Evolutionary conservation across 148 eudicot genomes (phyloP).

Genomic region (Fagopyrum homotropicum): DNA sequence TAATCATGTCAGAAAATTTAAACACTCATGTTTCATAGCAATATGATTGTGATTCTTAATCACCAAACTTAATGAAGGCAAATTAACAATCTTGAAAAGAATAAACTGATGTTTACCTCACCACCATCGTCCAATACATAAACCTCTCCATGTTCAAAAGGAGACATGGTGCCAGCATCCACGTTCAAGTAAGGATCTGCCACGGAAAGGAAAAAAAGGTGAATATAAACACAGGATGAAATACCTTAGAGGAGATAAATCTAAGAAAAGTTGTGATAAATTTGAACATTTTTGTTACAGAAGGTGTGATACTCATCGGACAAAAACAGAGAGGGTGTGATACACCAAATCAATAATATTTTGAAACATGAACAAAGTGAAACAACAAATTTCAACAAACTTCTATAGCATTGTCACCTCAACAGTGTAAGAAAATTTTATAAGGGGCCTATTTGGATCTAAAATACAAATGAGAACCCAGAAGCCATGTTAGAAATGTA

Average conservation of each 20-base stretch:
- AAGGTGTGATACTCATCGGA: too few relatives aligned
- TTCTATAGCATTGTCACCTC: constrained; percentile 1
- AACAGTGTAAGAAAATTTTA: neutral
- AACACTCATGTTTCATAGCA: neutral
- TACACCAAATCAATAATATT: neutral
- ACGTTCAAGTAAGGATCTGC: constrained; percentile 93
- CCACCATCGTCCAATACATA: constrained; percentile 93
- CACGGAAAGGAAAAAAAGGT: neutral
- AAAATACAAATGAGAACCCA: neutral
- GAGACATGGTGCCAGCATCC: constrained; percentile 99
- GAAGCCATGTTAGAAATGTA: neutral
- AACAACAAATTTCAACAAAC: neutral
- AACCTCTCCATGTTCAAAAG: constrained; percentile 97
- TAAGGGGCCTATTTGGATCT: neutral
- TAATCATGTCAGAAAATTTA: neutral
- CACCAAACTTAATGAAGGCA: neutral
- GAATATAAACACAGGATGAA: neutral
- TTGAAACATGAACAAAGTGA: neutral
- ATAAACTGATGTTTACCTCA: constrained; percentile 47
- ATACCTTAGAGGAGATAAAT: neutral
- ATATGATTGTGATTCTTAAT: neutral
- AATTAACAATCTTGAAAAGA: neutral
- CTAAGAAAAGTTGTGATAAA: neutral
- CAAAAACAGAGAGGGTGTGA: neutral
- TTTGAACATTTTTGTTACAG: neutral